Conservation (phyloP, 2,329 filamentous ascomycete species). For the Trichoderma sp. region DNA sequence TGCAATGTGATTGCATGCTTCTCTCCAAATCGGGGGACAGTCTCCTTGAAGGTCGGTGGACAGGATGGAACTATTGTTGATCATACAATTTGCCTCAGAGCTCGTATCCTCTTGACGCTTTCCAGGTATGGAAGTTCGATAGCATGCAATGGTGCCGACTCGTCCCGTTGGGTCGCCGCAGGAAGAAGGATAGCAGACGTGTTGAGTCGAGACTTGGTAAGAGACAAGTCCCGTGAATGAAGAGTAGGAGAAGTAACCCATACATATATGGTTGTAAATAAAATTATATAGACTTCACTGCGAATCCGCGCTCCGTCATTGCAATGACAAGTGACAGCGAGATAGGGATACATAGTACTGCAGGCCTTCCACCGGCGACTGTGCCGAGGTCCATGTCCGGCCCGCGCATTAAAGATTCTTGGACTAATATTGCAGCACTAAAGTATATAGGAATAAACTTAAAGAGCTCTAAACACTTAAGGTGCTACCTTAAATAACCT, state of each 20-base stretch:
- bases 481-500: no score
- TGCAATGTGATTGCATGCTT: background rate
- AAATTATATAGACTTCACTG: background rate
- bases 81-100: background rate
- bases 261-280: background rate
- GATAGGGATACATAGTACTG: background rate
- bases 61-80: background rate
- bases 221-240: no score
- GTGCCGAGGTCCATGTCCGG: background rate
- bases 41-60: background rate
- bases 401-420: background rate
- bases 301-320: background rate
- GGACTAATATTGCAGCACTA: background rate
- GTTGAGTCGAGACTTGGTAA: background rate
- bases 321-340: background rate
- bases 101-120: background rate
- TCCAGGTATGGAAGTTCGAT: slow-evolving; percentile 3
- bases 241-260: background rate
- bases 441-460: background rate
- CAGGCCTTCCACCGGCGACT: background rate
- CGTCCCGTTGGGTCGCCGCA: background rate
- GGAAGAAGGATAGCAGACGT: background rate
- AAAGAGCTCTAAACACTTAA: background rate
- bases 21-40: background rate
- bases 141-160: background rate